phyloP scores from a whole-genome alignment of 1,284 basidiomycete species.

The Flammula alnicola region DNA sequence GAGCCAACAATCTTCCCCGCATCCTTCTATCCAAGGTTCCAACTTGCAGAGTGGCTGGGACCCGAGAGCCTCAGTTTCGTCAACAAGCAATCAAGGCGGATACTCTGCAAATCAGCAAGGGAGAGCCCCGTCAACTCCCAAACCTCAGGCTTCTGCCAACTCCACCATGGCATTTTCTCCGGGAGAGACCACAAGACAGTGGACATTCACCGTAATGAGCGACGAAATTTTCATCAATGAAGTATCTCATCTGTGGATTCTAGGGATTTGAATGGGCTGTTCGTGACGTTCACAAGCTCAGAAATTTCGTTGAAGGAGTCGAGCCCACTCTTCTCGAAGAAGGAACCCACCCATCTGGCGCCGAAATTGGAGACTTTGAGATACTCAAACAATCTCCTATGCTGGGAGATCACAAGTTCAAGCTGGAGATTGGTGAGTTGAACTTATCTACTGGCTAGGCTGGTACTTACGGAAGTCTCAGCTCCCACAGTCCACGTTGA shows the following conservation, averaged over 20 bases:
- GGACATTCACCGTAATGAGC: slow-evolving; percentile 59
- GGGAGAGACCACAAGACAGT: slow-evolving; percentile 57
- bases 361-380: slow-evolving; percentile 53
- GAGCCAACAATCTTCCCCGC: slow-evolving; percentile 33
- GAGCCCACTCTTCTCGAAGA: slow-evolving; percentile 27
- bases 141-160: slow-evolving; percentile 16
- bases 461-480: slow-evolving; percentile 14
- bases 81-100: slow-evolving; percentile 19
- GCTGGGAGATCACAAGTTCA: slow-evolving; percentile 75
- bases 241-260: slow-evolving; percentile 7
- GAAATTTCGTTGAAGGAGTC: slow-evolving; percentile 54
- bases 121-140: slow-evolving; percentile 23
- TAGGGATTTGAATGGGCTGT: slow-evolving; percentile 73
- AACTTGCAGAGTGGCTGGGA: slow-evolving; percentile 37
- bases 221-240: slow-evolving; percentile 1
- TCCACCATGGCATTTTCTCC: slow-evolving; percentile 35
- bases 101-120: slow-evolving; percentile 15
- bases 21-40: slow-evolving; percentile 31
- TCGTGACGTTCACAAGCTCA: slow-evolving; percentile 58
- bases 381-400: slow-evolving; percentile 66
- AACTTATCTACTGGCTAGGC: neutral
- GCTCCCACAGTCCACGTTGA: slow-evolving; percentile 34
- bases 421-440: slow-evolving; percentile 64
- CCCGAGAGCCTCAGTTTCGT: slow-evolving; percentile 25
- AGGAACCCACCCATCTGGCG: slow-evolving; percentile 20